Conservation (phyloP, 1,139 yeast genomes). For the Pichia terricola region DNA sequence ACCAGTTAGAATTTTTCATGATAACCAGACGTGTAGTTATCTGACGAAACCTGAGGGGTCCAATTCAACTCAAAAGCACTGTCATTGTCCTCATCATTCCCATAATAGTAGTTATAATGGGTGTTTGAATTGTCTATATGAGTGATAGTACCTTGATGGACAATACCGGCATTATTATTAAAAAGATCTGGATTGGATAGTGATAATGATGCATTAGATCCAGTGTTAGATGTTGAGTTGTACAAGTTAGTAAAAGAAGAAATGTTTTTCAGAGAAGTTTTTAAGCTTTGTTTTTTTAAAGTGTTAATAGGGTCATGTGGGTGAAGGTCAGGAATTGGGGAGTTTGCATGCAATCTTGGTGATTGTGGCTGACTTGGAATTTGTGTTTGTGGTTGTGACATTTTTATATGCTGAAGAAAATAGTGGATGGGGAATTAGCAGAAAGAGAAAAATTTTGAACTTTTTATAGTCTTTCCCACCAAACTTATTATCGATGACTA, state of each 20-base stretch:
- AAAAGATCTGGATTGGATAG: constrained; percentile 6
- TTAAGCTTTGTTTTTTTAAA: neutral
- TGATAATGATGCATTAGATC: constrained; percentile 4
- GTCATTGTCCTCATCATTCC: constrained; percentile 6
- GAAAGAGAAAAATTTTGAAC: too few relatives aligned
- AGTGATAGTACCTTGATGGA: constrained; percentile 8
- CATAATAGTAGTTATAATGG: neutral
- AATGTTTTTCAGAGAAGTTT: neutral
- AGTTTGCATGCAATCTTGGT: neutral
- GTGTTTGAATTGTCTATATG: constrained; percentile 1
- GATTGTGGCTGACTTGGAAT: neutral
- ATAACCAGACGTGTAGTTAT: constrained; percentile 6
- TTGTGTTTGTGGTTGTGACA: constrained; percentile 2
- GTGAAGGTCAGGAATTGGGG: too few relatives aligned
- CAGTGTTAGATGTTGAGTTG: constrained; percentile 8
- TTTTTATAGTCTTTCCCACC: too few relatives aligned
- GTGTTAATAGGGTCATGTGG: neutral
- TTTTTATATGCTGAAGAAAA: too few relatives aligned
- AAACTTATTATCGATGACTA: too few relatives aligned
- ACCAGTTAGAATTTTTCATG: constrained; percentile 1
- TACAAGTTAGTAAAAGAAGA: constrained; percentile 7
- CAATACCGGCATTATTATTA: constrained; percentile 5
- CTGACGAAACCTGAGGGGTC: constrained; percentile 9
- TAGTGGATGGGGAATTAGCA: too few relatives aligned
- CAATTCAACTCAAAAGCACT: constrained; percentile 9